These are phyloP conservation scores for Flaveria bidentis DNA, from an alignment of 129 eudicot genomes.

Conservation along the genomic window DNA sequence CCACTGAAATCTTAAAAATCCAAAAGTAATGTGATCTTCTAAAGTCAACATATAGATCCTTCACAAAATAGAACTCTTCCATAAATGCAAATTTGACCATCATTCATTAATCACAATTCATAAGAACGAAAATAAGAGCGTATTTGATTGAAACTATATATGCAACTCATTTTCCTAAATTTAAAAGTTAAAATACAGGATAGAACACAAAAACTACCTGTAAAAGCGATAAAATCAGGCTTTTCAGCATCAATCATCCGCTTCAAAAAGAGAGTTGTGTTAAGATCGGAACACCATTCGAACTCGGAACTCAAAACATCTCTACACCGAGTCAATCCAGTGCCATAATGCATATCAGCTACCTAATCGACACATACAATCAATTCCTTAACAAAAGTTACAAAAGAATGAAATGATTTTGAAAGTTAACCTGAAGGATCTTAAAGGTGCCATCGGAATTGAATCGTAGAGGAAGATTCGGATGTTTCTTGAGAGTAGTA, in stretches of 20 bases:
- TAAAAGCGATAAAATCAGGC: conserved; percentile 90
- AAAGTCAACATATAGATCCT: not conserved
- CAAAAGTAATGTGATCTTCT: not conserved
- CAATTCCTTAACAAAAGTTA: conserved; percentile 8
- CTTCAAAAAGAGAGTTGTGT: conserved; percentile 67
- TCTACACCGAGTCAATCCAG: conserved; percentile 80
- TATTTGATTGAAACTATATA: not conserved
- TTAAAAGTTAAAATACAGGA: not conserved
- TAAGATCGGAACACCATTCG: conserved; percentile 71
- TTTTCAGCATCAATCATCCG: conserved; percentile 75
- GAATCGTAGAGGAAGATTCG: conserved; percentile 75
- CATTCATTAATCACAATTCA: too few relatives aligned
- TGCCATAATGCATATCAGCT: conserved; percentile 98
- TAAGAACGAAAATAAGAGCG: too few relatives aligned
- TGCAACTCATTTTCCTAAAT: not conserved
- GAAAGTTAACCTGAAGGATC: conserved; percentile 77
- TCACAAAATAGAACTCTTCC: too few relatives aligned
- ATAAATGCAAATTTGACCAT: too few relatives aligned
- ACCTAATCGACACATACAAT: conserved; percentile 48
- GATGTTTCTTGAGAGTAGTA: conserved; percentile 50
- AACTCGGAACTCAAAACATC: conserved; percentile 72
- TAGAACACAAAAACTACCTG: conserved; percentile 49
- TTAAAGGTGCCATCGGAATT: conserved; percentile 78
- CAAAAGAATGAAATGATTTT: not conserved
- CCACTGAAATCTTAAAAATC: too few relatives aligned